These are phyloP conservation scores for Alternaria arbusti DNA, from an alignment of 2,329 filamentous ascomycete genomes.

Conservation along the genomic window DNA sequence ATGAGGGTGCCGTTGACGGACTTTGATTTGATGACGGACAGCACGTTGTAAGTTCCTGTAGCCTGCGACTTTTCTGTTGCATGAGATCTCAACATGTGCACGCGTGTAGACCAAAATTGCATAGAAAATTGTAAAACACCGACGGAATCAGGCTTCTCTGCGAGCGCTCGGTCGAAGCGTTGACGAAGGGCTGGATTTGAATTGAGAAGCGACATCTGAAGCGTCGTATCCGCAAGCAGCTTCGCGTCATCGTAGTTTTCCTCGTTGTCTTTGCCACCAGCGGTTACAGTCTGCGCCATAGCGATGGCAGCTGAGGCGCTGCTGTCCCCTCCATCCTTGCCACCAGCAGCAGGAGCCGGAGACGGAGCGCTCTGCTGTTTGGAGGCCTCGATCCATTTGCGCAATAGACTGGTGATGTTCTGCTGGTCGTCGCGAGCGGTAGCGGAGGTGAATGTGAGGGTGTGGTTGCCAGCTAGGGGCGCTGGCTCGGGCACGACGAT, in stretches of 20 bases:
- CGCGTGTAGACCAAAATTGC: constrained; percentile 93
- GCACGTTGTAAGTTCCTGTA: constrained; percentile 89
- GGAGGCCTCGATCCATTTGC: constrained; percentile 73
- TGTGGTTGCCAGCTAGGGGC: constrained; percentile 71
- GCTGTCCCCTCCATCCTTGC: constrained; percentile 28
- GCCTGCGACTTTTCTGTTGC: constrained; percentile 88
- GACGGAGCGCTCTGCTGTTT: constrained; percentile 59
- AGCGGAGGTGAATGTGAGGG: constrained; percentile 87
- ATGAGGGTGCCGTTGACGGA: constrained; percentile 72
- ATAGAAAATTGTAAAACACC: constrained; percentile 81
- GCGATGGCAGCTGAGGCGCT: constrained; percentile 71
- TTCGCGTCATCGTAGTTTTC: constrained; percentile 81
- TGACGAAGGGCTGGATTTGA: constrained; percentile 76
- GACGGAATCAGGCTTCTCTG: constrained; percentile 83
- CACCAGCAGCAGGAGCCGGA: constrained; percentile 38
- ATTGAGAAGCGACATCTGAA: constrained; percentile 88
- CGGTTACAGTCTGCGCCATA: constrained; percentile 71
- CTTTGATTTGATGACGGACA: constrained; percentile 85
- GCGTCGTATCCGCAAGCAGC: constrained; percentile 76
- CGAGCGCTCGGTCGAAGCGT: constrained; percentile 85
- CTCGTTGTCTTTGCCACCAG: constrained; percentile 55
- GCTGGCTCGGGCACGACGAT: constrained; percentile 76
- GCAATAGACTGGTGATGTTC: constrained; percentile 80
- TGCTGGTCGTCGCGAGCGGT: constrained; percentile 85
- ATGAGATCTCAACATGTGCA: constrained; percentile 85